Percentiles rank a stretch among this genome's conserved stretches.
Conservation (phyloP, 2,329 filamentous ascomycete species). For the Neonectria magnoliae region DNA sequence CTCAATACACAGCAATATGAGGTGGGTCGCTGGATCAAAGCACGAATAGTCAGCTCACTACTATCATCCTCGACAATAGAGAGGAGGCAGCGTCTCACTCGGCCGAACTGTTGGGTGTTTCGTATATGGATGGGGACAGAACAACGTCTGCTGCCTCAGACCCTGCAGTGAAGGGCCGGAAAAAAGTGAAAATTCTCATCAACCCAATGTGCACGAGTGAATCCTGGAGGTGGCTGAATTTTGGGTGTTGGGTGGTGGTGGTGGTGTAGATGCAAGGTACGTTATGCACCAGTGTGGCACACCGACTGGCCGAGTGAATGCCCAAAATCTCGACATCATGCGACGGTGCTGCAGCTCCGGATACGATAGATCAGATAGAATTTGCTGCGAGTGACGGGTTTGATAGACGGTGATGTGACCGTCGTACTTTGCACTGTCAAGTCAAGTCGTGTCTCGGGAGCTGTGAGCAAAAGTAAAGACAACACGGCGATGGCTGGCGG, state of each 20-base stretch:
- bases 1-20: neutral
- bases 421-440: constrained; percentile 4
- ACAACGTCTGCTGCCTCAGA: neutral
- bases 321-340: constrained; percentile 13
- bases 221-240: constrained; percentile 1
- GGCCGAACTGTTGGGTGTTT: constrained; percentile 1
- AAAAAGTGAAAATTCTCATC: constrained; percentile 3
- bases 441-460: constrained; percentile 8
- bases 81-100: constrained; percentile 3
- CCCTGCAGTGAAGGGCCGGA: constrained; percentile 11
- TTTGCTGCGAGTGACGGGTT: constrained; percentile 3
- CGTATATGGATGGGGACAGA: constrained; percentile 1
- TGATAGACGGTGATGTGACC: constrained; percentile 16
- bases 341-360: constrained; percentile 3
- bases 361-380: constrained; percentile 19
- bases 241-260: neutral
- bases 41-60: neutral
- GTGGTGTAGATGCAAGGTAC: constrained; percentile 21
- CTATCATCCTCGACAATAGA: neutral
- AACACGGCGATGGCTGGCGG: constrained; percentile 2
- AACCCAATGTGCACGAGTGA: neutral
- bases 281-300: constrained; percentile 11
- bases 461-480: constrained; percentile 6
- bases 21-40: neutral
- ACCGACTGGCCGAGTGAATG: constrained; percentile 5